A percentile compares a stretch with the other conserved stretches of the same genome.
Conservation (phyloP, 2,329 filamentous ascomycete species). For the Apiospora sp. region DNA sequence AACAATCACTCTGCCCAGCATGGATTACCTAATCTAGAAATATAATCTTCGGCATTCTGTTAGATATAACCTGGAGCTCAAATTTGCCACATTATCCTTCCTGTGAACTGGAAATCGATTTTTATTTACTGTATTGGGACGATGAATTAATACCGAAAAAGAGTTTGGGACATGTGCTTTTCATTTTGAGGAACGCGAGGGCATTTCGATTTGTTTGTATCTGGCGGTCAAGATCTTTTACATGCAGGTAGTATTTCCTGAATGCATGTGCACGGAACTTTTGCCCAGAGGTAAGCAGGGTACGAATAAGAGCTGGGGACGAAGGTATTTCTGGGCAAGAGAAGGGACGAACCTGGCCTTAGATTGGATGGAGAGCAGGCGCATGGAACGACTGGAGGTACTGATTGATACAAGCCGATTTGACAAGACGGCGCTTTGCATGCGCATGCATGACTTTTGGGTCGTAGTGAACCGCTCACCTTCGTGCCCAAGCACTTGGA, state of each 20-base stretch:
- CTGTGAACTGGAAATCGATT: too few relatives aligned
- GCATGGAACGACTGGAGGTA: neutral
- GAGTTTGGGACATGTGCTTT: too few relatives aligned
- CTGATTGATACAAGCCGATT: slow-evolving; percentile 3
- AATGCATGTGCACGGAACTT: neutral
- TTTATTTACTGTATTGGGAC: too few relatives aligned
- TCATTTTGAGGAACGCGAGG: neutral
- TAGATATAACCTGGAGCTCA: too few relatives aligned
- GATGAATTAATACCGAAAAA: too few relatives aligned
- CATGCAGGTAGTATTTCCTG: neutral
- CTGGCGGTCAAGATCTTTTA: neutral
- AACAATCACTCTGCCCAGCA: too few relatives aligned
- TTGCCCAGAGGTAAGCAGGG: too few relatives aligned
- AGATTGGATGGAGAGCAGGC: neutral
- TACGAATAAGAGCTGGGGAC: neutral
- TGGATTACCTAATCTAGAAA: too few relatives aligned
- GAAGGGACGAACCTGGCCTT: slow-evolving; percentile 5
- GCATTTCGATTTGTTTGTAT: neutral
- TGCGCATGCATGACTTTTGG: neutral
- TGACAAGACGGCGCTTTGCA: slow-evolving; percentile 2
- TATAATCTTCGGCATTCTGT: too few relatives aligned
- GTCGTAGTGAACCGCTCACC: neutral
- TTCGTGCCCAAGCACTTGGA: slow-evolving; percentile 8
- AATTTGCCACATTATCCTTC: too few relatives aligned
- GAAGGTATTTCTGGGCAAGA: neutral